phyloP scores from a whole-genome alignment of 2,329 filamentous ascomycete species.

The Hypoxylon sp. region DNA sequence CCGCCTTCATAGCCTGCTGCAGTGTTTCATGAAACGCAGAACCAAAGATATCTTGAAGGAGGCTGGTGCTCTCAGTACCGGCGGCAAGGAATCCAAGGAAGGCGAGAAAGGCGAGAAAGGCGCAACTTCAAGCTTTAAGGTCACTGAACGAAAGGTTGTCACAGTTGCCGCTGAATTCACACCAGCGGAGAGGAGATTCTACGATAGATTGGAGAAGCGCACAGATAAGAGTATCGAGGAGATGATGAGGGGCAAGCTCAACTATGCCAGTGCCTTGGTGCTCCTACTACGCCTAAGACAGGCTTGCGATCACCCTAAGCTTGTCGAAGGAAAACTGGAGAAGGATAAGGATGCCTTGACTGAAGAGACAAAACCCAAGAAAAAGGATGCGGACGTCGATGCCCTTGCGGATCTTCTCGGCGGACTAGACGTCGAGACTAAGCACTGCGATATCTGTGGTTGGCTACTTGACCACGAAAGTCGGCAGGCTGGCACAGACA shows the following conservation, averaged over 20 bases:
- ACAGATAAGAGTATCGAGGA: slow-evolving; percentile 88
- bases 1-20: slow-evolving; percentile 84
- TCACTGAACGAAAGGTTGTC: slow-evolving; percentile 90
- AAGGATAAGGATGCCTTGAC: slow-evolving; percentile 88
- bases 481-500: slow-evolving; percentile 56
- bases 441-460: slow-evolving; percentile 87
- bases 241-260: slow-evolving; percentile 87
- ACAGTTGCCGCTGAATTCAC: slow-evolving; percentile 83
- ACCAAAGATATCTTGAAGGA: slow-evolving; percentile 97
- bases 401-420: slow-evolving; percentile 88
- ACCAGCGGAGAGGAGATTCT: slow-evolving; percentile 84
- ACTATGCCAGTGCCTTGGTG: slow-evolving; percentile 94
- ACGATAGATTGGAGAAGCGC: slow-evolving; percentile 83
- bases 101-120: slow-evolving; percentile 63
- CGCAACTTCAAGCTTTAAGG: slow-evolving; percentile 79
- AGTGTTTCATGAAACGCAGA: slow-evolving; percentile 98
- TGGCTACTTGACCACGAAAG: slow-evolving; percentile 69
- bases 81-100: slow-evolving; percentile 69
- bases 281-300: slow-evolving; percentile 91
- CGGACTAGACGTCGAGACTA: slow-evolving; percentile 80
- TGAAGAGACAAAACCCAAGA: slow-evolving; percentile 68
- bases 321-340: slow-evolving; percentile 86
- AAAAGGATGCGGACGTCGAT: slow-evolving; percentile 76
- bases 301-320: slow-evolving; percentile 92
- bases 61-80: slow-evolving; percentile 82